phyloP scores from a whole-genome alignment of 352 stramenopile species.

The Phytophthora tubulina region DNA sequence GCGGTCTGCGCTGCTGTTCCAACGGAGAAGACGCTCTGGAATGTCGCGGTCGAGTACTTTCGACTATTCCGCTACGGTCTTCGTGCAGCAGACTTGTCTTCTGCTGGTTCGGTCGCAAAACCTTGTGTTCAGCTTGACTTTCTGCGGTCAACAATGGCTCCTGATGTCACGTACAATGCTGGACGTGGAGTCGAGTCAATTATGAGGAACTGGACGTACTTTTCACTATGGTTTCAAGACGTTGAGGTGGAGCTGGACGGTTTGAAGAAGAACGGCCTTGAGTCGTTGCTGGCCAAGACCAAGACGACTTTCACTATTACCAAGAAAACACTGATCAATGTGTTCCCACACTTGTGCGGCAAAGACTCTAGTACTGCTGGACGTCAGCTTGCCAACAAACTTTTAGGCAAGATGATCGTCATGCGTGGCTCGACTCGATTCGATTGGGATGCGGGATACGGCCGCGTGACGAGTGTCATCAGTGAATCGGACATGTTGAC shows the following conservation, averaged over 20 bases:
- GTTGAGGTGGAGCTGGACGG: conserved; percentile 20
- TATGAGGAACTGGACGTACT: conserved; percentile 23
- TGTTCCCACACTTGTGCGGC: conserved; percentile 17
- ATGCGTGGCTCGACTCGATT: conserved; percentile 24
- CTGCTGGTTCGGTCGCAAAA: too few species aligned
- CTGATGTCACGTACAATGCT: conserved; percentile 19
- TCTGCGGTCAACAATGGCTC: conserved; percentile 8
- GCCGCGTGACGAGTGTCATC: conserved; percentile 16
- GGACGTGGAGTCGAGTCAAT: conserved; percentile 15
- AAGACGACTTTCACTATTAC: conserved; percentile 21
- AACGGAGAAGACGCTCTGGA: conserved; percentile 26
- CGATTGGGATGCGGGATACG: conserved; percentile 15
- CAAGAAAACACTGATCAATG: not conserved
- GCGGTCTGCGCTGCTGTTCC: conserved; percentile 9
- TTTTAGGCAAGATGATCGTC: conserved; percentile 23
- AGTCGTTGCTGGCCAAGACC: conserved; percentile 2
- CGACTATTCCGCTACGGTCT: conserved; percentile 33
- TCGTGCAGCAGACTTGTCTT: not conserved
- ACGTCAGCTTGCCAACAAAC: not conserved
- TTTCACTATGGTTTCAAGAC: conserved; percentile 21
- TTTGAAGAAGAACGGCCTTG: not conserved
- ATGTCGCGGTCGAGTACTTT: conserved; percentile 37
- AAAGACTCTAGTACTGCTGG: not conserved
- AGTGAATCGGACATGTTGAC: conserved; percentile 36
- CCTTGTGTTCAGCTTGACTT: conserved; percentile 20